These are phyloP conservation scores for Elaeagnus macrophylla DNA, from an alignment of 306 rosid species.

Conservation along the genomic window DNA sequence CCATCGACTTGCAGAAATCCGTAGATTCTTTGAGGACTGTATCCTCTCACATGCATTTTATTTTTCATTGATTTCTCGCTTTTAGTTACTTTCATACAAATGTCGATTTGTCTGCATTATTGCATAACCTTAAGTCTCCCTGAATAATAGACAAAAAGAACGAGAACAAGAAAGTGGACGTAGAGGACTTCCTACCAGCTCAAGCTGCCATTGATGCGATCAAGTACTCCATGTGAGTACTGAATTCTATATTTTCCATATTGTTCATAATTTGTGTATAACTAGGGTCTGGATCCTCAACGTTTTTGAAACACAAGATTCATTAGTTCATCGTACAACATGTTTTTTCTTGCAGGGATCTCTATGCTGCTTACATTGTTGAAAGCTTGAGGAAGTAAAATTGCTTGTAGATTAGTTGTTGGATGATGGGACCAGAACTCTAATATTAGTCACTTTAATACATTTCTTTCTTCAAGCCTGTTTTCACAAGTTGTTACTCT, in stretches of 20 bases:
- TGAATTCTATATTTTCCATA: background rate
- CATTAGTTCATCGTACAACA: background rate
- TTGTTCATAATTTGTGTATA: background rate
- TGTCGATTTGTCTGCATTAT: conserved; percentile 1
- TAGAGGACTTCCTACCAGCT: conserved; percentile 87
- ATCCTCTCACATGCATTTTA: conserved; percentile 32
- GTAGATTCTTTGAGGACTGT: conserved; percentile 95
- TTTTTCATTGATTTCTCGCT: background rate
- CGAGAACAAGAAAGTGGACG: conserved; percentile 89
- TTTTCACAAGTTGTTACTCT: too few species aligned
- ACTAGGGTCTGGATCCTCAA: background rate
- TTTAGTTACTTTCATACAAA: background rate
- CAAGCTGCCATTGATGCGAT: conserved; percentile 73
- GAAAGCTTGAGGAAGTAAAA: conserved; percentile 88
- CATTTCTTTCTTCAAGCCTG: too few species aligned
- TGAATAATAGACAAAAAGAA: conserved; percentile 77
- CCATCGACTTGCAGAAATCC: conserved; percentile 91
- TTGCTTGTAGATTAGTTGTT: background rate
- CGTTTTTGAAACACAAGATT: conserved; percentile 4
- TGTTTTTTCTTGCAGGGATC: conserved; percentile 55
- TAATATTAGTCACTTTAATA: too few species aligned
- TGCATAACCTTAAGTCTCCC: conserved; percentile 34
- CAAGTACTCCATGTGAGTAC: conserved; percentile 77
- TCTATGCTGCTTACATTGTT: conserved; percentile 82
- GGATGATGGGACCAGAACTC: too few species aligned